Conservation (phyloP, 2,329 filamentous ascomycete species). For the Helotiales sp. region DNA sequence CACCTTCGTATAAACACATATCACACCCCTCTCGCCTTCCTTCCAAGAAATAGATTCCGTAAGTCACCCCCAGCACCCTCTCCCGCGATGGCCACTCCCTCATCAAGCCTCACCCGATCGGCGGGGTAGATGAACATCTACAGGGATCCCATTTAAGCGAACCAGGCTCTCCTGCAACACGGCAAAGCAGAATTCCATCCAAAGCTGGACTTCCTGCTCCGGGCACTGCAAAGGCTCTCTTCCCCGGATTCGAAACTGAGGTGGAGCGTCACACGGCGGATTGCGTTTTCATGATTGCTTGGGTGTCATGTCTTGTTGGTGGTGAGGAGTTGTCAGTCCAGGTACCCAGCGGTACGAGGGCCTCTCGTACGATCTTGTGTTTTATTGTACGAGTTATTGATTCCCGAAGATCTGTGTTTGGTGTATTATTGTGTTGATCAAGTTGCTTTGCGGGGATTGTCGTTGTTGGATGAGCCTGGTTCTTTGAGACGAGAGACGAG, state of each 20-base stretch:
- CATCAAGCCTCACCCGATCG: slow-evolving; percentile 12
- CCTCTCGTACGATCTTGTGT: background rate
- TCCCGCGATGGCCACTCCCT: background rate
- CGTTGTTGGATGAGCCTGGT: no score
- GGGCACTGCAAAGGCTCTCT: background rate
- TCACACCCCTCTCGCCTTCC: no score
- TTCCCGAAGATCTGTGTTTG: background rate
- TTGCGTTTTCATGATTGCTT: background rate
- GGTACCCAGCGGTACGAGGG: background rate
- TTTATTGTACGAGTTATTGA: background rate
- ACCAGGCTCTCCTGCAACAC: slow-evolving; percentile 6
- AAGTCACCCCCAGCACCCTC: background rate
- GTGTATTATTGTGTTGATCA: background rate
- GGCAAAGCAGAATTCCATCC: slow-evolving; percentile 6
- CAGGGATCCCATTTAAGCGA: background rate
- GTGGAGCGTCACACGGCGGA: background rate
- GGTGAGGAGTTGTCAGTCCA: background rate
- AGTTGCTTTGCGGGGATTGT: background rate
- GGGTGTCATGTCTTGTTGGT: background rate
- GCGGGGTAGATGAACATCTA: slow-evolving; percentile 1
- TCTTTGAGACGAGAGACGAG: background rate
- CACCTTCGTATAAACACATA: no score
- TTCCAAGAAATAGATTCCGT: background rate
- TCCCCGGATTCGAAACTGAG: slow-evolving; percentile 10
- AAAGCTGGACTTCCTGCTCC: background rate